phyloP scores from a whole-genome alignment of 768 basidiomycete species.

The Collybia sp. region DNA sequence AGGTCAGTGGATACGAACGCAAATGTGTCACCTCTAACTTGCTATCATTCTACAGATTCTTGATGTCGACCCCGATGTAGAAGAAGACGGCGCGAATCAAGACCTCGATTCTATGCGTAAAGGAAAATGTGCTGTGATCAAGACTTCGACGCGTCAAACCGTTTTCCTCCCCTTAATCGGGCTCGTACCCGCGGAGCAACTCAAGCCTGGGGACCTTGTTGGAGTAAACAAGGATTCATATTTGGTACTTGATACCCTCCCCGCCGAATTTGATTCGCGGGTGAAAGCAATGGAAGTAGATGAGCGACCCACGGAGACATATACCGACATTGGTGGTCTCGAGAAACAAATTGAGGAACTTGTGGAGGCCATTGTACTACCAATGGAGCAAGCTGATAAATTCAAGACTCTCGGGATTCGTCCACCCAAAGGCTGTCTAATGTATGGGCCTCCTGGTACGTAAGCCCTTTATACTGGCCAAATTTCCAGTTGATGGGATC shows the following conservation, averaged over 20 bases:
- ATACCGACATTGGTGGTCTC: constrained; percentile 95
- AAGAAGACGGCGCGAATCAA: constrained; percentile 94
- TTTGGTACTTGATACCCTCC: constrained; percentile 91
- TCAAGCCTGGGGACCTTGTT: constrained; percentile 90
- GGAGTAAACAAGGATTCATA: constrained; percentile 99
- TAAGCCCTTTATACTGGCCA: constrained; percentile 8
- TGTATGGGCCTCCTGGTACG: constrained; percentile 97
- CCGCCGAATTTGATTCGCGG: constrained; percentile 95
- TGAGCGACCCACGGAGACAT: constrained; percentile 94
- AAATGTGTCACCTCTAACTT: neutral
- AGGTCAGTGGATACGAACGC: constrained; percentile 48
- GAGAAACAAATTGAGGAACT: constrained; percentile 99
- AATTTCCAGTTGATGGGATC: constrained; percentile 5
- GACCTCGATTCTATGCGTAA: constrained; percentile 95
- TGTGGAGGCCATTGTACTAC: constrained; percentile 95
- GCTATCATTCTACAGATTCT: constrained; percentile 58
- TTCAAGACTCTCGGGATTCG: constrained; percentile 98
- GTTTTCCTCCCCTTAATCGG: constrained; percentile 98
- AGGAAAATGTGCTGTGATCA: constrained; percentile 98
- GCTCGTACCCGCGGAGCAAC: constrained; percentile 87
- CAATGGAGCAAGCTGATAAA: constrained; percentile 98
- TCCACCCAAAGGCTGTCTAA: constrained; percentile 95
- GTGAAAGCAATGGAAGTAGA: constrained; percentile 99
- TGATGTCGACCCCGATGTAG: constrained; percentile 88
- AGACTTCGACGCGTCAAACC: constrained; percentile 97